Conservation (phyloP, 2,329 filamentous ascomycete genomes). For the Anthostomella pinea region DNA sequence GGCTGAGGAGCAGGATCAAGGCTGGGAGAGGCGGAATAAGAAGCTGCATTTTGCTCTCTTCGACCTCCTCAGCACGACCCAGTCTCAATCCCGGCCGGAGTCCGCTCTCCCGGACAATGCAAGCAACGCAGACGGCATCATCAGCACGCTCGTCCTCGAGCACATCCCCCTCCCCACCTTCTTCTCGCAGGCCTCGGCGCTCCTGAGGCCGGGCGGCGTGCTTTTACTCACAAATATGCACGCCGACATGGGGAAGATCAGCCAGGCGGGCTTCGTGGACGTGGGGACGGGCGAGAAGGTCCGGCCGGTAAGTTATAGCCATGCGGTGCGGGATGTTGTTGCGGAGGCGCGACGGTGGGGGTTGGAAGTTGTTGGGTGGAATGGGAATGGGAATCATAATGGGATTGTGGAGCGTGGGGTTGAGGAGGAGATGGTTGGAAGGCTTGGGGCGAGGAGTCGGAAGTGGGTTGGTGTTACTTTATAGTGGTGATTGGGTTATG, state of each 20-base stretch:
- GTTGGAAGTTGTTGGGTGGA: slow-evolving; percentile 39
- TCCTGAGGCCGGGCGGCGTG: slow-evolving; percentile 47
- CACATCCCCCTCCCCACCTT: slow-evolving; percentile 53
- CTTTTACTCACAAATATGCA: slow-evolving; percentile 69
- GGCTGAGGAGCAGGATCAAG: no score
- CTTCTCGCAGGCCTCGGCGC: slow-evolving; percentile 44
- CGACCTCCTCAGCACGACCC: slow-evolving; percentile 37
- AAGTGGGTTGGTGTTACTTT: slow-evolving; percentile 62
- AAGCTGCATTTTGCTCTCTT: slow-evolving; percentile 32
- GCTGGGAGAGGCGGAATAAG: not conserved
- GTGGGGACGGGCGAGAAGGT: slow-evolving; percentile 52
- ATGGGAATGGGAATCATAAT: slow-evolving; percentile 29
- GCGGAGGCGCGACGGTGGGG: slow-evolving; percentile 44
- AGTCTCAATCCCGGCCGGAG: slow-evolving; percentile 22
- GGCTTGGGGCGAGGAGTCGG: slow-evolving; percentile 56
- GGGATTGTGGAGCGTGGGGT: slow-evolving; percentile 40
- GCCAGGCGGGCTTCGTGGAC: slow-evolving; percentile 62
- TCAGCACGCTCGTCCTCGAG: slow-evolving; percentile 64
- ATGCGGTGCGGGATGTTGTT: slow-evolving; percentile 52
- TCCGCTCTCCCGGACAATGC: slow-evolving; percentile 19
- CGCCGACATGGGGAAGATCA: slow-evolving; percentile 56
- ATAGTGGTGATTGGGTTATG: no score
- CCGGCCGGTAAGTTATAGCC: slow-evolving; percentile 55
- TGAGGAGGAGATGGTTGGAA: slow-evolving; percentile 53
- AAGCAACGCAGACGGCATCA: slow-evolving; percentile 43